Evolutionary conservation across 129 eudicot species (phyloP), one percentile per base, ranked within the genome.

Genomic region (Calendula officinalis): DNA sequence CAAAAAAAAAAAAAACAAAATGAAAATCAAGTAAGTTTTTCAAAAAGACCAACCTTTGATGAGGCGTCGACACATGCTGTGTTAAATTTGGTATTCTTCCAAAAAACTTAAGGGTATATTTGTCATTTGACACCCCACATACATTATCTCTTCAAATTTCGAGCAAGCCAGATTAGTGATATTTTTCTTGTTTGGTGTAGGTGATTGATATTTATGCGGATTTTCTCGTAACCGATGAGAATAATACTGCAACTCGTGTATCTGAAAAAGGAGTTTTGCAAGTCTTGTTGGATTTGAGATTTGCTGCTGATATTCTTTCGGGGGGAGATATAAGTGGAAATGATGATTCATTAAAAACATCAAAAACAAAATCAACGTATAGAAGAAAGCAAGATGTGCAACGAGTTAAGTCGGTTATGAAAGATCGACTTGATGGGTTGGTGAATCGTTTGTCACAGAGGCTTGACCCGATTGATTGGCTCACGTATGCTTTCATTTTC

Each of bases 401-500:
- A 46, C 75, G 56, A 69, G 56, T 64, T 58, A 92, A 85, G 47
- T 85, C 96, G 5, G 81, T 66, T 38, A 69, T 73, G 13, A 67
- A 70, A 73, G 91, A 83, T 36, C 91, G 82, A 5, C 63, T 84
- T 30, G 75, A 85, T 75, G 79, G 69, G 73, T 54, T 87, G 78
- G 71, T 79, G 10, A 77, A 72, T 69, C 86, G 73, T 15, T 83
- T 88, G 69, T 69, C 98, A 30, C 89, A 88, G 73, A 88, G 70
- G 86, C 78, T 92, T 75, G 98, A 92, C 72, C 98, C 98, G 7
- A 92, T 92, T 47, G 98, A 91, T 70, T 91, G 98, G 98, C 95
- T 87, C 73, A 91, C 98, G 91, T 87, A 78, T 60, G 94, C 32
- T 67, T 69, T 71, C 48, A 56, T 48, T 50, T 50, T 7, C 16